Conservation (phyloP, 352 stramenopile genomes). For the Globisporangium recalcitrans region DNA sequence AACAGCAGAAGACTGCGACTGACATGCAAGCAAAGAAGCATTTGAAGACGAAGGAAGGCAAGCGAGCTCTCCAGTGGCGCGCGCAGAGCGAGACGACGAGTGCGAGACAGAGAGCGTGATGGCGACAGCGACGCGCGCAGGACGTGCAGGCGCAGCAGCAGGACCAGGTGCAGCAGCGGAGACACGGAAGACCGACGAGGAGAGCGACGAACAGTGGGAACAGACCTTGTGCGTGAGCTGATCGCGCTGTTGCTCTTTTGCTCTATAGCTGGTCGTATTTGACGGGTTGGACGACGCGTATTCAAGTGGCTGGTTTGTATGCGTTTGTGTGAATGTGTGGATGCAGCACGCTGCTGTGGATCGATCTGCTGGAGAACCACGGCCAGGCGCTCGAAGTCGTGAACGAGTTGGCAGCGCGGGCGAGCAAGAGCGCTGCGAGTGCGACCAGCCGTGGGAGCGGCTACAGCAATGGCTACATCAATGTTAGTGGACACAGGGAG, state of each 20-base stretch:
- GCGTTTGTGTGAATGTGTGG: background rate
- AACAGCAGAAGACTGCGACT: background rate
- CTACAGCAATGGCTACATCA: background rate
- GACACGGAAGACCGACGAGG: background rate
- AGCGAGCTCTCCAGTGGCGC: background rate
- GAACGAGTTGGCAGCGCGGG: background rate
- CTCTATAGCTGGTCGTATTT: background rate
- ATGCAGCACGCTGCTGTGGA: constrained; percentile 14
- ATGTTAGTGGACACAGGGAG: background rate
- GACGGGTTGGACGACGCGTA: background rate
- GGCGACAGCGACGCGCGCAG: background rate
- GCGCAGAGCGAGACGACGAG: background rate
- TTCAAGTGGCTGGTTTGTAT: background rate
- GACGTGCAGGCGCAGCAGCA: background rate
- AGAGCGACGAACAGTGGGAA: background rate
- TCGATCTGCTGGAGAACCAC: constrained; percentile 16
- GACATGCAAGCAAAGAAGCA: background rate
- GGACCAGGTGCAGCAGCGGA: background rate
- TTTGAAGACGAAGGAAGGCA: background rate
- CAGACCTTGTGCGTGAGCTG: background rate
- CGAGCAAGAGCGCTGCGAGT: background rate
- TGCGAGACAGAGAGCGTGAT: background rate
- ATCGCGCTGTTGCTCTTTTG: background rate
- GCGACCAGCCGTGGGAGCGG: background rate
- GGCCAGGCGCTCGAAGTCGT: constrained; percentile 2